Conservation (phyloP, 768 basidiomycete genomes). For the Epithele typhae region DNA sequence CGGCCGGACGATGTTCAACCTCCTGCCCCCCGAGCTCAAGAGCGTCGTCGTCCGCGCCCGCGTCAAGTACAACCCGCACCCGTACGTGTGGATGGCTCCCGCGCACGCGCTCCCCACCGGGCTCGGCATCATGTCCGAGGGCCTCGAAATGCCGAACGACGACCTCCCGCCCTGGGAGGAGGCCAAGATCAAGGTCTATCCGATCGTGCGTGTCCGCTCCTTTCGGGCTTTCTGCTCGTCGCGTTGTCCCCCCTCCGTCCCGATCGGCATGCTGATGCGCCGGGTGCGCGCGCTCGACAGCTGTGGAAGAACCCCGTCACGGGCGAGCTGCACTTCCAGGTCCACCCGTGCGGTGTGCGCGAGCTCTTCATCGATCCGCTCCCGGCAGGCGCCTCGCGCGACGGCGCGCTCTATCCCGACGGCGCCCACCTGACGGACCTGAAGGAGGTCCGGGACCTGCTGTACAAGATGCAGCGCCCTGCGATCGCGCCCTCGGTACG, state of each 20-base stretch:
- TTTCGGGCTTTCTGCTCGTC: no score
- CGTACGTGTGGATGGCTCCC: conserved; percentile 88
- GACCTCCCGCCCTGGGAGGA: conserved; percentile 85
- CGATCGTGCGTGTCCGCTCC: conserved; percentile 40
- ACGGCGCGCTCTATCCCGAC: conserved; percentile 76
- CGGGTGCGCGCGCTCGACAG: conserved; percentile 1
- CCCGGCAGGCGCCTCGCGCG: conserved; percentile 50
- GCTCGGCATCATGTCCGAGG: conserved; percentile 77
- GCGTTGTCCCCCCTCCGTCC: no score
- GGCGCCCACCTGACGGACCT: conserved; percentile 76
- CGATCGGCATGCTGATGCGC: no score
- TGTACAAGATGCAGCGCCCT: conserved; percentile 87
- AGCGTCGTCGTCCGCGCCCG: conserved; percentile 72
- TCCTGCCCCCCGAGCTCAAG: conserved; percentile 67
- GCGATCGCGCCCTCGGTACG: conserved; percentile 76
- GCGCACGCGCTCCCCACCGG: conserved; percentile 73
- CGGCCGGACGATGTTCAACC: conserved; percentile 83
- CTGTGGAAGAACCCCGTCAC: conserved; percentile 66
- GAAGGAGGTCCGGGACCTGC: conserved; percentile 60
- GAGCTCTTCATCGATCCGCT: conserved; percentile 73
- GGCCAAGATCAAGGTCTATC: conserved; percentile 64
- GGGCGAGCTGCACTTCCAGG: conserved; percentile 79
- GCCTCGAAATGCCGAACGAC: conserved; percentile 57
- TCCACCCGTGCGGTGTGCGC: conserved; percentile 75
- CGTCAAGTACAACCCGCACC: conserved; percentile 80